Conservation (phyloP, 2,329 filamentous ascomycete genomes). For the Akanthomyces muscarius region DNA sequence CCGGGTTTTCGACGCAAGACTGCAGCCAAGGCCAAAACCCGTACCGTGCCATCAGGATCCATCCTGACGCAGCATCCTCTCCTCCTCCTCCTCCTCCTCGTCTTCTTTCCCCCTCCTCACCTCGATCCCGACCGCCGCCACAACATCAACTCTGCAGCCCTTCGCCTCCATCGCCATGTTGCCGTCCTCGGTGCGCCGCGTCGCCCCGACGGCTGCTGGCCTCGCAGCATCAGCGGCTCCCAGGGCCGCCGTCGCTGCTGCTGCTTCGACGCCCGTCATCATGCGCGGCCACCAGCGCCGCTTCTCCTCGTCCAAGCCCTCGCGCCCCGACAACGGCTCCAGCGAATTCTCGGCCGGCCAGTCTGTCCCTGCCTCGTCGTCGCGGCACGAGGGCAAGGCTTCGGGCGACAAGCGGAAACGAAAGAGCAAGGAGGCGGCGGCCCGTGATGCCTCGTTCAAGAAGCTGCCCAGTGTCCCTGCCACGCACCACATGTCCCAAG, state of each 20-base stretch:
- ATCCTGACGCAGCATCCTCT: slow-evolving; percentile 13
- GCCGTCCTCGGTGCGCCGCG: slow-evolving; percentile 53
- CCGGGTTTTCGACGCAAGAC: slow-evolving; percentile 7
- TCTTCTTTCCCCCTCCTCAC: not conserved
- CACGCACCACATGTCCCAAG: slow-evolving; percentile 66
- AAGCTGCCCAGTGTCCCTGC: slow-evolving; percentile 71
- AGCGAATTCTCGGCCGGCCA: slow-evolving; percentile 47
- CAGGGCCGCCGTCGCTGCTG: slow-evolving; percentile 35
- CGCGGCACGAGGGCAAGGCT: slow-evolving; percentile 41
- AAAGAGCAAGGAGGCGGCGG: slow-evolving; percentile 51
- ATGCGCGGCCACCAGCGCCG: slow-evolving; percentile 47
- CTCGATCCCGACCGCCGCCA: not conserved
- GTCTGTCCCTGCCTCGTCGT: slow-evolving; percentile 46
- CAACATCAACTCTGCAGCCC: slow-evolving; percentile 17
- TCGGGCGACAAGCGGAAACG: slow-evolving; percentile 53
- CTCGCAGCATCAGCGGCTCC: slow-evolving; percentile 41
- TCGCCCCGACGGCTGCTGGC: slow-evolving; percentile 42
- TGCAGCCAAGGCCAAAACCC: not conserved
- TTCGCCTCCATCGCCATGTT: slow-evolving; percentile 40
- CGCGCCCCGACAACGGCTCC: slow-evolving; percentile 54
- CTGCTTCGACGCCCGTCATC: slow-evolving; percentile 33
- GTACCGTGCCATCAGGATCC: slow-evolving; percentile 17
- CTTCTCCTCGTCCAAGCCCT: slow-evolving; percentile 61
- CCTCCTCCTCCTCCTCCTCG: slow-evolving; percentile 6
- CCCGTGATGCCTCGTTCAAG: slow-evolving; percentile 43